A percentile compares a stretch with the other conserved stretches of the same genome.
phyloP scores from a whole-genome alignment of 495 filamentous ascomycete genomes.

The Trichoderma gamsii region DNA sequence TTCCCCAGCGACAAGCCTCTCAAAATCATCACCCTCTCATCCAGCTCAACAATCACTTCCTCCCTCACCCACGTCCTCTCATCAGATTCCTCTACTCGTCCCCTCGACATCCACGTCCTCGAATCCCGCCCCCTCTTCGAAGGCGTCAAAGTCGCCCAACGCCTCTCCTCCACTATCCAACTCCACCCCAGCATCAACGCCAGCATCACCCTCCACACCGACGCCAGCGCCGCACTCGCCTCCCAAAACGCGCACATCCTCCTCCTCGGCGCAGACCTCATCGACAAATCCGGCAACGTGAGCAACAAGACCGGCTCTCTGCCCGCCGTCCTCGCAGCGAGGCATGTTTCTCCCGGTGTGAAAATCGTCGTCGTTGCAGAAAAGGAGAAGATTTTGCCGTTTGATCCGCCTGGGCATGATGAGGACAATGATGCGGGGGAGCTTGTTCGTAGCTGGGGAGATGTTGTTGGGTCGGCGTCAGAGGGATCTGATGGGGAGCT shows the following conservation, averaged over 20 bases:
- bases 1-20: constrained; percentile 23
- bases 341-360: constrained; percentile 33
- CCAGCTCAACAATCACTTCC: constrained; percentile 51
- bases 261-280: constrained; percentile 58
- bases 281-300: constrained; percentile 49
- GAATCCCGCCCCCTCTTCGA: constrained; percentile 64
- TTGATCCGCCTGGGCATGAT: constrained; percentile 38
- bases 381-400: constrained; percentile 48
- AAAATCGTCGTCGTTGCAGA: constrained; percentile 52
- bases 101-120: constrained; percentile 51
- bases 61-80: constrained; percentile 24
- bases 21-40: constrained; percentile 51
- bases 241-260: constrained; percentile 43
- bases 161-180: constrained; percentile 34
- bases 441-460: constrained; percentile 42
- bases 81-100: constrained; percentile 16
- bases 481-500: constrained; percentile 3
- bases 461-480: constrained; percentile 3
- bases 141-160: constrained; percentile 51
- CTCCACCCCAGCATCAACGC: constrained; percentile 19
- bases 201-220: constrained; percentile 49
- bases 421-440: constrained; percentile 48
- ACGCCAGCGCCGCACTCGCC: constrained; percentile 54
- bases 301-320: constrained; percentile 64
- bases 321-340: constrained; percentile 47